phyloP scores from a whole-genome alignment of 208 protist species.

The Trypanosoma avium region DNA sequence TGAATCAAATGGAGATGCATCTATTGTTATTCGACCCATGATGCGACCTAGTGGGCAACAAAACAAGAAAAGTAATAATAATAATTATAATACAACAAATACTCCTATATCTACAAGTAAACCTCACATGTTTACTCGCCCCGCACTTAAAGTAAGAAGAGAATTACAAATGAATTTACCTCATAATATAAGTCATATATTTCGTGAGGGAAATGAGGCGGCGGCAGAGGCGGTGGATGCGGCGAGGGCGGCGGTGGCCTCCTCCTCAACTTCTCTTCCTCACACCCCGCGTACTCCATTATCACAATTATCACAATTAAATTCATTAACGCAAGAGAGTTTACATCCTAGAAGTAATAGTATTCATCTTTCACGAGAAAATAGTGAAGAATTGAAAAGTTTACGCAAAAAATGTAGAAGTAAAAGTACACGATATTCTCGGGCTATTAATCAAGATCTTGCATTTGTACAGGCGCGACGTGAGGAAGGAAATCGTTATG shows the following conservation, averaged over 20 bases:
- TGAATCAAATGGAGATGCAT: constrained; percentile 1
- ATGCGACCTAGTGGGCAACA: not conserved
- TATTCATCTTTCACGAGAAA: not conserved
- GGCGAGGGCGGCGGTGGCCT: not conserved
- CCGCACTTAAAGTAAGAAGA: not conserved
- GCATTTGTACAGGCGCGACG: constrained; percentile 23
- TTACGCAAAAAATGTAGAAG: not conserved
- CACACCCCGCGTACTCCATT: not conserved
- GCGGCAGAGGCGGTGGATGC: constrained; percentile 14
- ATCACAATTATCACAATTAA: not conserved
- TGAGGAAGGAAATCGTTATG: constrained; percentile 65
- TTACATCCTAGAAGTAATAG: not conserved
- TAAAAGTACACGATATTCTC: not conserved
- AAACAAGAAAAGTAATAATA: not conserved
- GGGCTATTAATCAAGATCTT: not conserved
- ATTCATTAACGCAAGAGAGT: not conserved
- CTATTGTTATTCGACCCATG: constrained; percentile 6
- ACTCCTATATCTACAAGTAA: not conserved
- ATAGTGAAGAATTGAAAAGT: not conserved
- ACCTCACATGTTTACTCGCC: not conserved
- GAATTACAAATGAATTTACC: not conserved
- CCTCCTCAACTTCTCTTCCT: not conserved
- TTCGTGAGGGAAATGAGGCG: constrained; percentile 8
- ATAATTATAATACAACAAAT: not conserved
- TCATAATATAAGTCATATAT: not conserved